Conservation (phyloP, 441 rosid genomes). For the Rhodomyrtus psidioides region DNA sequence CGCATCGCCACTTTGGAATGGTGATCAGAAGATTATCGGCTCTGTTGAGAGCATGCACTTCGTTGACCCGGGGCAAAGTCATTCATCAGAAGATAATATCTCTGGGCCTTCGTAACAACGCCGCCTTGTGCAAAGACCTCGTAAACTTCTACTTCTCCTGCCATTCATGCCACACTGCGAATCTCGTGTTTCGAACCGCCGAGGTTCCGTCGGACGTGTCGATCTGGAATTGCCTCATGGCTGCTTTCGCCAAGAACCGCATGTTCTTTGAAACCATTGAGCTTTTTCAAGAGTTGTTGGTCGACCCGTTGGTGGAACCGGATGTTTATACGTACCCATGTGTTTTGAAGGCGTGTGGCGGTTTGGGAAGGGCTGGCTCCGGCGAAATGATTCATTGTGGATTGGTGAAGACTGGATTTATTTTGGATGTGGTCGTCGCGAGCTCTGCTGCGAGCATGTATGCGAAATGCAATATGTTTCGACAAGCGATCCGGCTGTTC, state of each 20-base stretch:
- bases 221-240: constrained; percentile 52
- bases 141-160: constrained; percentile 49
- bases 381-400: constrained; percentile 46
- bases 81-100: constrained; percentile 47
- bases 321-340: constrained; percentile 58
- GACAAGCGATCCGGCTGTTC: constrained; percentile 29
- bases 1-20: constrained; percentile 14
- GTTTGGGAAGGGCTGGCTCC: constrained; percentile 23
- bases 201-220: constrained; percentile 34
- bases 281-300: constrained; percentile 27
- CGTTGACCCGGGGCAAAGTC: constrained; percentile 28
- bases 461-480: constrained; percentile 36
- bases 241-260: constrained; percentile 38
- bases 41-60: constrained; percentile 29
- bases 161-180: constrained; percentile 29
- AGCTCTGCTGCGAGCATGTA: constrained; percentile 54
- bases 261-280: constrained; percentile 44
- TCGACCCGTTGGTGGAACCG: constrained; percentile 26
- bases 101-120: constrained; percentile 36
- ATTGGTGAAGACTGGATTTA: constrained; percentile 39
- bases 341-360: constrained; percentile 56
- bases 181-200: constrained; percentile 27
- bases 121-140: constrained; percentile 43
- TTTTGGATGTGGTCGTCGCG: constrained; percentile 37
- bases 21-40: constrained; percentile 19